Conservation (phyloP, 257 asterid genomes). For the Leonotis leonurus region DNA sequence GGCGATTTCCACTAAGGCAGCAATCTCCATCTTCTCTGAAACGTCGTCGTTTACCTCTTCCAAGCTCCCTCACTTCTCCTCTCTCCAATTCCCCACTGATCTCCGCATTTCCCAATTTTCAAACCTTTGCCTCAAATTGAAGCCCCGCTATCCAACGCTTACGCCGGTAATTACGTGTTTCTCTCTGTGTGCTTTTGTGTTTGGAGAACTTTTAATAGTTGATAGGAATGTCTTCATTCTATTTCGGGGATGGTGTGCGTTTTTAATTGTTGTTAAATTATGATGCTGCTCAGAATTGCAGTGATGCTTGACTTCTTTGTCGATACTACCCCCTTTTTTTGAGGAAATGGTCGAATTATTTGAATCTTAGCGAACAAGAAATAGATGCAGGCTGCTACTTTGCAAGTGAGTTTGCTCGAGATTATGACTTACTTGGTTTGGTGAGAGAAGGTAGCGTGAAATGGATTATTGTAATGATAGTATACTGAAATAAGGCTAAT, state of each 20-base stretch:
- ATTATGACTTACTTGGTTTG: constrained; percentile 6
- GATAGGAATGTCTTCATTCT: not conserved
- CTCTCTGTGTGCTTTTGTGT: not conserved
- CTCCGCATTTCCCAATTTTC: constrained; percentile 36
- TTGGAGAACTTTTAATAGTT: not conserved
- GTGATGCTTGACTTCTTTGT: not conserved
- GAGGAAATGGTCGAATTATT: not conserved
- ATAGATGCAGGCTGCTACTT: not conserved
- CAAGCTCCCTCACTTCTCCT: constrained; percentile 36
- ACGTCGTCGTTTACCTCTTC: constrained; percentile 25
- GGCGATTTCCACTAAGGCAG: constrained; percentile 59
- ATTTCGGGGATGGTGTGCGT: not conserved
- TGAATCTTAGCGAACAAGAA: not conserved
- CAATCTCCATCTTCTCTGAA: constrained; percentile 21
- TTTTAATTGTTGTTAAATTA: not conserved
- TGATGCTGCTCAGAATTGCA: not conserved
- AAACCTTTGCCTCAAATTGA: constrained; percentile 24
- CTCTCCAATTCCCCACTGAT: constrained; percentile 46
- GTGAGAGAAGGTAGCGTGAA: not conserved
- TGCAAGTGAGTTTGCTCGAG: constrained; percentile 6
- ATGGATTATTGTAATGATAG: not conserved
- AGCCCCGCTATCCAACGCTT: constrained; percentile 28
- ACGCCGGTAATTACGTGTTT: constrained; percentile 36
- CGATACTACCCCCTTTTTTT: not conserved
- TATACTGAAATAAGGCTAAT: not conserved